phyloP scores from a whole-genome alignment of 257 asterid genomes.

The Anisodus acutangulus region DNA sequence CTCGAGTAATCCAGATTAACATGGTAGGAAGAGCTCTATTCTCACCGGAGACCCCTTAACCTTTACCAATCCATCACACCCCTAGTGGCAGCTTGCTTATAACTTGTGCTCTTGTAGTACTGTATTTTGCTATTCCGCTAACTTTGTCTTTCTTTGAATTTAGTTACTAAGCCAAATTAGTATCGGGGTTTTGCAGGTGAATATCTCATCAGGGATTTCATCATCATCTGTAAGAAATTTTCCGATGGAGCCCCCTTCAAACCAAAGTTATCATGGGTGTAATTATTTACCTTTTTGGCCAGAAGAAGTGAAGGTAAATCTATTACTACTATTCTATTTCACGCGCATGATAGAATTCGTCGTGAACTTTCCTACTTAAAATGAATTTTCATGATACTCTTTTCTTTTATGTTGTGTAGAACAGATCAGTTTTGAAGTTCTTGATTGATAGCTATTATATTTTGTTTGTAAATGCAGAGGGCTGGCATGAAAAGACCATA shows the following conservation, averaged over 20 bases:
- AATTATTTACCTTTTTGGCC: slow-evolving; percentile 51
- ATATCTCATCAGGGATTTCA: slow-evolving; percentile 58
- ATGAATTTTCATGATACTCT: background rate
- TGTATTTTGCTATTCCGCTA: background rate
- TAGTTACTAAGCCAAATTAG: background rate
- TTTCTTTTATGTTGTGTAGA: background rate
- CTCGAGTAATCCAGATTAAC: no score
- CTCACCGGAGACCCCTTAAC: no score
- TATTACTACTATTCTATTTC: background rate
- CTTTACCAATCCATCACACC: background rate
- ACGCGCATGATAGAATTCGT: background rate
- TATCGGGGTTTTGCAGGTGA: slow-evolving; percentile 51
- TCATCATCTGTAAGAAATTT: slow-evolving; percentile 52
- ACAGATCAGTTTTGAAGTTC: background rate
- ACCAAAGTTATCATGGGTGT: slow-evolving; percentile 67
- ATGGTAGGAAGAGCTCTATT: no score
- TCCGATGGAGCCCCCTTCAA: slow-evolving; percentile 99
- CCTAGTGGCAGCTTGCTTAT: background rate
- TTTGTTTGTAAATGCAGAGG: slow-evolving; percentile 47
- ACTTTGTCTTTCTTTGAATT: background rate
- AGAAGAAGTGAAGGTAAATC: slow-evolving; percentile 74
- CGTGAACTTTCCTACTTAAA: no score
- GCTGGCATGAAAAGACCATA: slow-evolving; percentile 65
- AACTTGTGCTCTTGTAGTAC: background rate
- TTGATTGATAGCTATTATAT: slow-evolving; percentile 29